Evolutionary conservation across 768 basidiomycete genomes (phyloP).

Genomic region (Clavulina sp.): DNA sequence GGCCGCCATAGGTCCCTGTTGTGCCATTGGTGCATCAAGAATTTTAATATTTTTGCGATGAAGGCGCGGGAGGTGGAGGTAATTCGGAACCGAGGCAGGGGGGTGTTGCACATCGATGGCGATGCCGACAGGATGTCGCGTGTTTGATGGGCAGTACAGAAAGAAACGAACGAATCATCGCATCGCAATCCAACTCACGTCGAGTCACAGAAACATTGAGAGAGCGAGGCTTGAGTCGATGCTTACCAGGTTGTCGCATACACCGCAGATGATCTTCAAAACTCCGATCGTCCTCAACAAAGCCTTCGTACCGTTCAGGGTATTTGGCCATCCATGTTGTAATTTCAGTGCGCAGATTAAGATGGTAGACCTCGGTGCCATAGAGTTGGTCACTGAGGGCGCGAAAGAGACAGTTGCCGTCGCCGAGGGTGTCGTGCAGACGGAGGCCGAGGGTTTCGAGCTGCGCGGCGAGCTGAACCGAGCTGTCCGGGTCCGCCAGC

Average conservation of each 20-base stretch:
- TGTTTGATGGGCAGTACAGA: neutral
- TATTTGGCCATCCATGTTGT: conserved; percentile 67
- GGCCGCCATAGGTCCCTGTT: conserved; percentile 75
- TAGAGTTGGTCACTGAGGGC: conserved; percentile 77
- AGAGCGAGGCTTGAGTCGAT: too few species aligned
- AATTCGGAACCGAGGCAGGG: neutral
- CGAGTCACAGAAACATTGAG: conserved; percentile 2
- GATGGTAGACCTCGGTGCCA: conserved; percentile 54
- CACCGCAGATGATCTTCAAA: conserved; percentile 51
- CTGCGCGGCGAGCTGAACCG: neutral
- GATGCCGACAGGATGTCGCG: neutral
- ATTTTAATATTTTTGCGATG: neutral
- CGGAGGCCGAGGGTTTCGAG: neutral
- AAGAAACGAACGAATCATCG: neutral
- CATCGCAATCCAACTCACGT: neutral
- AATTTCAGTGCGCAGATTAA: conserved; percentile 50
- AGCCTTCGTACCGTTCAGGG: conserved; percentile 60
- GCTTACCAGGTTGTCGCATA: conserved; percentile 59
- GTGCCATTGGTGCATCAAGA: conserved; percentile 58
- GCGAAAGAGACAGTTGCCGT: conserved; percentile 89
- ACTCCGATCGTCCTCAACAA: conserved; percentile 74
- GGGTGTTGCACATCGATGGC: neutral
- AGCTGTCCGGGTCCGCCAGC: neutral
- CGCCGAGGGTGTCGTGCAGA: conserved; percentile 5
- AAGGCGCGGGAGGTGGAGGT: neutral